Evolutionary conservation across 1,284 basidiomycete genomes (phyloP).

Genomic region (Amylostereum areolatum): DNA sequence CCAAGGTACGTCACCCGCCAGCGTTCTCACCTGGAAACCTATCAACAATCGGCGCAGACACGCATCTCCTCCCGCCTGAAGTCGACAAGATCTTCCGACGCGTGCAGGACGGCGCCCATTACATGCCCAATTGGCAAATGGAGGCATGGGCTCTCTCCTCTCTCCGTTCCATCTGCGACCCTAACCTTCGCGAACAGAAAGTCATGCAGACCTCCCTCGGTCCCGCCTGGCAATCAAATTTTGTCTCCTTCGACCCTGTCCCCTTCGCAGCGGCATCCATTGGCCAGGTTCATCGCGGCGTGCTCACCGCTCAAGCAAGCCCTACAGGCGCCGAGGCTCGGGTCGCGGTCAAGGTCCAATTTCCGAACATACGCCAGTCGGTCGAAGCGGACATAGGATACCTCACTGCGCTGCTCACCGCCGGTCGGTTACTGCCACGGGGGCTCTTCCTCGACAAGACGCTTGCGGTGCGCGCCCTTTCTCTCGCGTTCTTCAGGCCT

Average conservation of each 20-base stretch:
- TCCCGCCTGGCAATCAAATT: slow-evolving; percentile 67
- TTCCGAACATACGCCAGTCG: slow-evolving; percentile 85
- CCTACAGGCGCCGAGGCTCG: slow-evolving; percentile 47
- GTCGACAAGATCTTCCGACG: slow-evolving; percentile 85
- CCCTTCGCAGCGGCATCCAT: slow-evolving; percentile 97
- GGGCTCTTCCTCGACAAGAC: slow-evolving; percentile 90
- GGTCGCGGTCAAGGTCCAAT: slow-evolving; percentile 95
- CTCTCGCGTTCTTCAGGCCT: background rate
- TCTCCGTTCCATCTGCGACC: slow-evolving; percentile 1
- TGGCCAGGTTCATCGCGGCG: slow-evolving; percentile 89
- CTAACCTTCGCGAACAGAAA: slow-evolving; percentile 39
- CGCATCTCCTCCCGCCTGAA: slow-evolving; percentile 83
- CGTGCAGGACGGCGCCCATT: slow-evolving; percentile 95
- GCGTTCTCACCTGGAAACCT: background rate
- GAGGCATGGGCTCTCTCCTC: slow-evolving; percentile 46
- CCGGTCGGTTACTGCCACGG: slow-evolving; percentile 76
- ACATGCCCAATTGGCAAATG: slow-evolving; percentile 99
- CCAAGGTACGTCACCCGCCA: slow-evolving; percentile 56
- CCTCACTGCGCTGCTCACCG: slow-evolving; percentile 78
- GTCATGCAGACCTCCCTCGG: slow-evolving; percentile 78
- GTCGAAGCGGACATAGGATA: slow-evolving; percentile 89
- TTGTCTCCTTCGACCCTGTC: slow-evolving; percentile 74
- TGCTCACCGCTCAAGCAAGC: slow-evolving; percentile 44
- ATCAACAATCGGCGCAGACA: slow-evolving; percentile 41
- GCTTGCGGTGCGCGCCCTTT: slow-evolving; percentile 46